Conservation (phyloP, 1,284 basidiomycete species). For the Pisolithus thermaeus region DNA sequence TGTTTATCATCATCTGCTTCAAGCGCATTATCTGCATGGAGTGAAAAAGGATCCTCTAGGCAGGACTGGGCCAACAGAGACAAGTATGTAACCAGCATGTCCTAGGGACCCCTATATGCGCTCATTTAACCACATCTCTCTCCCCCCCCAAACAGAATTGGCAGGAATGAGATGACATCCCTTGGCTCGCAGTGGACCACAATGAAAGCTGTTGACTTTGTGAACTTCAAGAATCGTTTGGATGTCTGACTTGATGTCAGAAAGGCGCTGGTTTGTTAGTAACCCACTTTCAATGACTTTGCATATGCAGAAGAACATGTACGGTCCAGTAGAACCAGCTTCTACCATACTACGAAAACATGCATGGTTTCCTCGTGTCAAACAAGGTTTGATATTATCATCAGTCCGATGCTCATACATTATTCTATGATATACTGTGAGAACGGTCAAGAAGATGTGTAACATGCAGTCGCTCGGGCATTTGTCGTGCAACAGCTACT, state of each 20-base stretch:
- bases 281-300: too few species aligned
- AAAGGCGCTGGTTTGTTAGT: too few species aligned
- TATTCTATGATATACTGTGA: too few species aligned
- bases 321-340: too few species aligned
- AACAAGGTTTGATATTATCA: too few species aligned
- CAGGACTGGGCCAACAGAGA: slow-evolving; percentile 50
- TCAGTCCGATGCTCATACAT: too few species aligned
- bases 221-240: slow-evolving; percentile 44
- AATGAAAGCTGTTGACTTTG: slow-evolving; percentile 42
- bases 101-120: not conserved
- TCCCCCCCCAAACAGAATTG: slow-evolving; percentile 32
- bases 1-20: slow-evolving; percentile 1
- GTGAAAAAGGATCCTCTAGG: slow-evolving; percentile 39
- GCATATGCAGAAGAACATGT: too few species aligned
- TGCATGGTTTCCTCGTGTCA: too few species aligned
- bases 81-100: slow-evolving; percentile 32
- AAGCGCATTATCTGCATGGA: slow-evolving; percentile 37
- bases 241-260: slow-evolving; percentile 35
- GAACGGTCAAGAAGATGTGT: too few species aligned
- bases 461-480: too few species aligned
- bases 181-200: slow-evolving; percentile 41
- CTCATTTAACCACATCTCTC: slow-evolving; percentile 8
- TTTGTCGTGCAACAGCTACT: too few species aligned
- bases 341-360: too few species aligned
- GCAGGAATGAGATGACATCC: slow-evolving; percentile 45